These are phyloP conservation scores for Dactylellina haptotyla DNA, from an alignment of 2,329 filamentous ascomycete genomes.

Conservation along the genomic window DNA sequence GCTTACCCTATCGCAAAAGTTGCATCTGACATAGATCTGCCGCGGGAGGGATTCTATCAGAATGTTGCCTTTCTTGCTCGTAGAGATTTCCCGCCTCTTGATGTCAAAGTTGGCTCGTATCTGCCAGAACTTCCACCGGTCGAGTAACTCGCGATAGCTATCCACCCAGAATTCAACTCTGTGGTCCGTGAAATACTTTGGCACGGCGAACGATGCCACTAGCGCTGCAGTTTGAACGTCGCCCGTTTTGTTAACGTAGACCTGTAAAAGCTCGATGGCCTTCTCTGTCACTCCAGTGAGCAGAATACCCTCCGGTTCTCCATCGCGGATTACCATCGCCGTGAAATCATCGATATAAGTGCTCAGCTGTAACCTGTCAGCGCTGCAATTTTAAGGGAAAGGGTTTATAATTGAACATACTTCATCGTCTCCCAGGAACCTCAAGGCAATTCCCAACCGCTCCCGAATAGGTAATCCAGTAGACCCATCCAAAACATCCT, in stretches of 20 bases:
- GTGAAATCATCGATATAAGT: slow-evolving; percentile 76
- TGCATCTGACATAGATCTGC: slow-evolving; percentile 79
- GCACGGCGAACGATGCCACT: slow-evolving; percentile 77
- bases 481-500: slow-evolving; percentile 74
- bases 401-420: slow-evolving; percentile 3
- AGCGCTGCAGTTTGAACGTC: slow-evolving; percentile 83
- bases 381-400: background rate
- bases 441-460: slow-evolving; percentile 77
- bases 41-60: slow-evolving; percentile 72
- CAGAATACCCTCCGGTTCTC: slow-evolving; percentile 80
- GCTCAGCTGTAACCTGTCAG: slow-evolving; percentile 65
- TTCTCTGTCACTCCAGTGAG: slow-evolving; percentile 79
- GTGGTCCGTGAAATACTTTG: slow-evolving; percentile 79
- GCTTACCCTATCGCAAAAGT: slow-evolving; percentile 73
- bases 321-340: slow-evolving; percentile 70
- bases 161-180: slow-evolving; percentile 75
- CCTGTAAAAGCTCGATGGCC: slow-evolving; percentile 78
- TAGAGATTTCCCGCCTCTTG: slow-evolving; percentile 75
- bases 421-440: slow-evolving; percentile 70
- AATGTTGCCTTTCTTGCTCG: slow-evolving; percentile 71
- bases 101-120: slow-evolving; percentile 81
- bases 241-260: slow-evolving; percentile 78
- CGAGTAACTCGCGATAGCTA: slow-evolving; percentile 74
- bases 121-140: slow-evolving; percentile 77
- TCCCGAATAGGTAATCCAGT: slow-evolving; percentile 78